phyloP scores from a whole-genome alignment of 805 yeast species.

The Tetrapisispora phaffii region DNA sequence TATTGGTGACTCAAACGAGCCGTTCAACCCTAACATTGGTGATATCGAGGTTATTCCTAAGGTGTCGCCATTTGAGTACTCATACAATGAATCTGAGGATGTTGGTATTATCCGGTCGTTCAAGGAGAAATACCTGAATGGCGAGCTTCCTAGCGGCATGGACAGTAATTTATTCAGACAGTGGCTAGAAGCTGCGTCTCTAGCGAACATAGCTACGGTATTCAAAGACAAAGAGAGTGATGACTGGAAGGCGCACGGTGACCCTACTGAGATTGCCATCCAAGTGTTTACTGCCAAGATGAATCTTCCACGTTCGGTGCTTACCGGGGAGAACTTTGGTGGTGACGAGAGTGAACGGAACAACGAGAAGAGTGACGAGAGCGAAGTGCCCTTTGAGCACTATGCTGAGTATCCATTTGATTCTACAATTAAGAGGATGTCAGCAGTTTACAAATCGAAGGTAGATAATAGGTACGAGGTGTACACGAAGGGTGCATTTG shows the following conservation, averaged over 20 bases:
- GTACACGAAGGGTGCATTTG: constrained; percentile 84
- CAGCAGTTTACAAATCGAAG: constrained; percentile 53
- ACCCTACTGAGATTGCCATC: constrained; percentile 83
- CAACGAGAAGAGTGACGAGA: constrained; percentile 33
- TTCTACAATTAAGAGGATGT: constrained; percentile 82
- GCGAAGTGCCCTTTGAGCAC: constrained; percentile 35
- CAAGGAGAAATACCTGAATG: constrained; percentile 12
- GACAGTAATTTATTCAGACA: constrained; percentile 27
- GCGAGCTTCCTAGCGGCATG: constrained; percentile 10
- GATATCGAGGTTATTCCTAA: constrained; percentile 74
- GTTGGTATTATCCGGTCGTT: constrained; percentile 22
- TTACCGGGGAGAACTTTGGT: constrained; percentile 30
- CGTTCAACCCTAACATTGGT: constrained; percentile 91
- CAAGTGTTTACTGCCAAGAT: constrained; percentile 65
- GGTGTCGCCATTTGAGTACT: constrained; percentile 39
- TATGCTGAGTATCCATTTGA: constrained; percentile 75
- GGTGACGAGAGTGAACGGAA: constrained; percentile 26
- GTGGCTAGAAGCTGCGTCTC: constrained; percentile 59
- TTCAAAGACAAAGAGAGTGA: constrained; percentile 36
- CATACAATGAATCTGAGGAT: constrained; percentile 24
- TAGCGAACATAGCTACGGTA: constrained; percentile 72
- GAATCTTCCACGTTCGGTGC: constrained; percentile 37
- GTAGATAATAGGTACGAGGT: constrained; percentile 46
- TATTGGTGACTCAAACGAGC: constrained; percentile 51
- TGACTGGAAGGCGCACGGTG: constrained; percentile 74